A percentile compares a stretch with the other conserved stretches of the same genome.
phyloP scores from a whole-genome alignment of 768 basidiomycete genomes.

The Termitomyces bulborhizus region DNA sequence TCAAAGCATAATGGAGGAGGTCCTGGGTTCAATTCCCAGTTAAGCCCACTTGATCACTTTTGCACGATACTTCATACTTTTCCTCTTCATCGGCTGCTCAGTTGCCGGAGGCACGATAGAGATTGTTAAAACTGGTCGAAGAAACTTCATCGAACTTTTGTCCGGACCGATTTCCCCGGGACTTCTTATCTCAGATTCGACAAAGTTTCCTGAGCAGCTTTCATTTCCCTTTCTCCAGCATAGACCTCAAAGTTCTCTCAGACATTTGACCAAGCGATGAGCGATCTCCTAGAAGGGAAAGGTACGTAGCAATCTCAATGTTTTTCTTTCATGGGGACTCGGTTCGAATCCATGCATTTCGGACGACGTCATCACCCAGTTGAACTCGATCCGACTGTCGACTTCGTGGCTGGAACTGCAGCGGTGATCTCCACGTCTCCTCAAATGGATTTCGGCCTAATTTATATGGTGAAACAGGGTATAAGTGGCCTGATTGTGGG shows the following conservation, averaged over 20 bases:
- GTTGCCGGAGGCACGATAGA: no score
- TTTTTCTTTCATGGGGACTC: neutral
- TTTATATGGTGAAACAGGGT: slow-evolving; percentile 31
- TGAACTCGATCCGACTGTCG: slow-evolving; percentile 55
- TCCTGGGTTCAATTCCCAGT: slow-evolving; percentile 2
- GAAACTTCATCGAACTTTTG: no score
- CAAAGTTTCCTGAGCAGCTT: neutral
- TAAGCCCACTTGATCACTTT: neutral
- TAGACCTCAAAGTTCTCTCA: neutral
- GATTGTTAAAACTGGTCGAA: no score
- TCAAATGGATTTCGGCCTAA: neutral
- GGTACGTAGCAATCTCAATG: neutral
- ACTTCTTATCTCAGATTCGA: neutral
- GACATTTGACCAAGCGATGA: neutral
- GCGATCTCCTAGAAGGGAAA: slow-evolving; percentile 4
- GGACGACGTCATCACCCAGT: neutral
- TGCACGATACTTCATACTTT: no score
- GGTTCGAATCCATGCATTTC: neutral
- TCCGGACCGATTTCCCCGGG: neutral
- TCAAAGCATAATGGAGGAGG: neutral
- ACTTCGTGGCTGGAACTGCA: slow-evolving; percentile 76
- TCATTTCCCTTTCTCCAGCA: neutral
- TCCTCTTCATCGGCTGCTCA: no score
- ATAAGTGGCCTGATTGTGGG: slow-evolving; percentile 63
- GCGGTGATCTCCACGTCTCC: slow-evolving; percentile 25